Evolutionary conservation across 768 basidiomycete species (phyloP), one percentile per base, ranked within the genome.

Genomic region (Rhodotorula sphaerocarpa): DNA sequence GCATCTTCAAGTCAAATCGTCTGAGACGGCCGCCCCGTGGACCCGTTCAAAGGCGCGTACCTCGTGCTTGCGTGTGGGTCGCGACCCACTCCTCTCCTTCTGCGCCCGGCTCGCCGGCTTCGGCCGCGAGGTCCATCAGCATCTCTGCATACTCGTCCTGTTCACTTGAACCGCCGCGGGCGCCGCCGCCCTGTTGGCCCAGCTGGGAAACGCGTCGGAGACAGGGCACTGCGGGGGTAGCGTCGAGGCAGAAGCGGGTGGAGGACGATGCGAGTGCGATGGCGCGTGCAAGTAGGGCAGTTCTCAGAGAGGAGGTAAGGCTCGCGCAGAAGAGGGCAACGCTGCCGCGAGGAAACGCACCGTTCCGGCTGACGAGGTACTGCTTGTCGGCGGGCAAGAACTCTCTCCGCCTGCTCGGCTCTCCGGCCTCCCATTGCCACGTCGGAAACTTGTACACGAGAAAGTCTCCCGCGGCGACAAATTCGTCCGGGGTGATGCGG

Each of bases 371-470:
- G 70, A 97, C 82, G 47, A 99, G 84, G 76, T 95, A 99, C 75
- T 99, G 95, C 79, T 95, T 97, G 76, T 92, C 90, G 2, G 79
- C 73, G 0, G 93, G 95, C n/a, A 99, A 82, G 77, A 88, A 97
- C 71, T 97, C 93, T 61, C 91, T 82, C 45, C 81, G 79, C 78
- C 87, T 90, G 50, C 84, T 81, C 57, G 85, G 75, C 71, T 97
- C 91, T 48, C 93, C 95, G 69, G 85, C 86, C 77, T 97, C 90
- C 95, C 95, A 99, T 72, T 84, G 80, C 95, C 95, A 99, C 30
- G 95, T 90, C 16, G 90, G 89, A 77, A 99, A 99, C 79, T 99
- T 99, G 83, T 96, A 96, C 11, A 85, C 80, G 62, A 99, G 79
- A 77, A 96, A 97, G 76, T 99, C 95, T 57, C 95, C 95, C 12